phyloP scores from a whole-genome alignment of 768 basidiomycete genomes.

The Boletus subcaerulescens region DNA sequence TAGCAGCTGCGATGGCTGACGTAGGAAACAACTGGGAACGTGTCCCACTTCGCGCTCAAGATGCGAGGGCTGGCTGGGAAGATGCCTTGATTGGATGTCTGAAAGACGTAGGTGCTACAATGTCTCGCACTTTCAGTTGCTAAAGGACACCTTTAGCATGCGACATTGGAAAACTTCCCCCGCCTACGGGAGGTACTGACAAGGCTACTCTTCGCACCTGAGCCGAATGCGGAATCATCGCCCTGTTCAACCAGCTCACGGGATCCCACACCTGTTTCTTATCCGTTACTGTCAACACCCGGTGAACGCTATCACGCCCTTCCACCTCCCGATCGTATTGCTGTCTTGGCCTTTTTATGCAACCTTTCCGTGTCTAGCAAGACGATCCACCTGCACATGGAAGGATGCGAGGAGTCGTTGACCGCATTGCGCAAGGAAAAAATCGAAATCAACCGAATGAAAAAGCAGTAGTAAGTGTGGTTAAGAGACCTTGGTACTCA shows the following conservation, averaged over 20 bases:
- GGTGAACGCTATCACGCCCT: conserved; percentile 70
- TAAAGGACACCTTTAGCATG: conserved; percentile 51
- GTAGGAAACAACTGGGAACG: conserved; percentile 87
- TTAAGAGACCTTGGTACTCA: conserved; percentile 5
- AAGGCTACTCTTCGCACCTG: conserved; percentile 68
- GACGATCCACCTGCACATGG: conserved; percentile 84
- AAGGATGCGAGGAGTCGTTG: conserved; percentile 82
- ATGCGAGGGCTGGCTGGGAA: conserved; percentile 87
- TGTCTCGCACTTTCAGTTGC: background rate
- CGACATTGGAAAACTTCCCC: conserved; percentile 69
- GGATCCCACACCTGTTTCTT: conserved; percentile 45
- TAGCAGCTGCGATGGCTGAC: conserved; percentile 70
- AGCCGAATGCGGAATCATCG: conserved; percentile 39
- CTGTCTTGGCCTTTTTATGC: conserved; percentile 84
- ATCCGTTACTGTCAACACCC: conserved; percentile 48
- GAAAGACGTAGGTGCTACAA: conserved; percentile 71
- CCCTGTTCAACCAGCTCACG: conserved; percentile 47
- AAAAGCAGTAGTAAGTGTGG: conserved; percentile 77
- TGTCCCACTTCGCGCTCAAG: conserved; percentile 65
- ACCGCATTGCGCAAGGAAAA: conserved; percentile 94
- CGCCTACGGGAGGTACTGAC: conserved; percentile 69
- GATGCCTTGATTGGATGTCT: conserved; percentile 85
- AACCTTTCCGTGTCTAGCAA: conserved; percentile 90
- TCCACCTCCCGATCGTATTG: conserved; percentile 75
- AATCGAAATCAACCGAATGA: conserved; percentile 88